phyloP scores from a whole-genome alignment of 208 protist species.

The Crithidia acanthocephali region DNA sequence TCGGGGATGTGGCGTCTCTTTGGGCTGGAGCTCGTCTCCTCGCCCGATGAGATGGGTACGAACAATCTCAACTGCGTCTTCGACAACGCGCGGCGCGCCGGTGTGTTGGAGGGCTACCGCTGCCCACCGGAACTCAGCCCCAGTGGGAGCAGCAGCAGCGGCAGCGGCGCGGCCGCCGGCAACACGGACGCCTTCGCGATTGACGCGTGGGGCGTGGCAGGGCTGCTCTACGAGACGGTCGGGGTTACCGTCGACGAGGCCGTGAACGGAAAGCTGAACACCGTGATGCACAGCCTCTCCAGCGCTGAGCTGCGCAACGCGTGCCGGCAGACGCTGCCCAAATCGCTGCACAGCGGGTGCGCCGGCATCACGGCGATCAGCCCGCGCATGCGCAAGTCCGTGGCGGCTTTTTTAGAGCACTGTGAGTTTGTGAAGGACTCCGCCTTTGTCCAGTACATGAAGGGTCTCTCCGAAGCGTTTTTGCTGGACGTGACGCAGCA shows the following conservation, averaged over 20 bases:
- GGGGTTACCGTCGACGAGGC: slow-evolving; percentile 36
- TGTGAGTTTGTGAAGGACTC: slow-evolving; percentile 65
- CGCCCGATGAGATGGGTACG: slow-evolving; percentile 20
- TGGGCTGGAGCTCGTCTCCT: slow-evolving; percentile 70
- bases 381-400: slow-evolving; percentile 46
- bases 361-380: slow-evolving; percentile 50
- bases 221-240: slow-evolving; percentile 77
- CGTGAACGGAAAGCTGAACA: slow-evolving; percentile 21
- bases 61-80: slow-evolving; percentile 13
- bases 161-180: neutral
- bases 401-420: slow-evolving; percentile 52
- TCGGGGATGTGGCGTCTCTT: slow-evolving; percentile 85
- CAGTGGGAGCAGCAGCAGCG: slow-evolving; percentile 5
- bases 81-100: slow-evolving; percentile 24
- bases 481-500: slow-evolving; percentile 65
- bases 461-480: slow-evolving; percentile 64
- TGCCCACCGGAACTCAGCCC: slow-evolving; percentile 40
- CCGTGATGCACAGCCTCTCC: slow-evolving; percentile 21
- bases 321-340: slow-evolving; percentile 48
- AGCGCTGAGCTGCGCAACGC: slow-evolving; percentile 30
- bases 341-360: slow-evolving; percentile 56
- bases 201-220: slow-evolving; percentile 86
- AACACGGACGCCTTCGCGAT: slow-evolving; percentile 31
- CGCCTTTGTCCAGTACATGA: slow-evolving; percentile 66
- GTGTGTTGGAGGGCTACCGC: slow-evolving; percentile 41